phyloP scores from a whole-genome alignment of 106 monocot species.

The Platanthera zijinensis region DNA sequence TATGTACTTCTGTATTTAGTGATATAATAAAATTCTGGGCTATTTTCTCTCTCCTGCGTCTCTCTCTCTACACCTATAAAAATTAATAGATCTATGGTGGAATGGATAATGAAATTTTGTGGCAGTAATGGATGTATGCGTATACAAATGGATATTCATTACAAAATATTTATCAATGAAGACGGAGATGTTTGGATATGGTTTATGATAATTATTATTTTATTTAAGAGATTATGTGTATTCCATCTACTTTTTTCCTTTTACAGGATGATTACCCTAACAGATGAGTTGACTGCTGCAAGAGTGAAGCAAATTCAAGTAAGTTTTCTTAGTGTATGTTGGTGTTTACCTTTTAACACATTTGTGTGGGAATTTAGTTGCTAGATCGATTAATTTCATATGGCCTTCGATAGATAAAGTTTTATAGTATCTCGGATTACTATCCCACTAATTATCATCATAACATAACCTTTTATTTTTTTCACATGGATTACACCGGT shows the following conservation, averaged over 20 bases:
- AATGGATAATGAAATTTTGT: neutral
- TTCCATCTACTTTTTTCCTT: neutral
- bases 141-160: neutral
- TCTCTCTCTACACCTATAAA: too few species aligned
- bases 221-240: neutral
- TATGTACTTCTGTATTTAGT: too few species aligned
- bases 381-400: neutral
- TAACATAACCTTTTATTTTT: too few species aligned
- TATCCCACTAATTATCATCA: too few species aligned
- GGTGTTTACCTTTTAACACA: neutral
- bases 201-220: neutral
- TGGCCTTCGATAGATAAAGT: neutral
- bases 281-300: conserved; percentile 59
- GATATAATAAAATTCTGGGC: too few species aligned
- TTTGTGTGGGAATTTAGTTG: neutral
- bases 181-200: neutral
- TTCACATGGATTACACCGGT: too few species aligned
- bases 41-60: too few species aligned
- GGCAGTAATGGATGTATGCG: neutral
- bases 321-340: neutral
- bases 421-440: too few species aligned
- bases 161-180: neutral
- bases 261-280: conserved; percentile 55
- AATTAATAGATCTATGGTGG: too few species aligned
- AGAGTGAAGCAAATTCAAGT: conserved; percentile 65